Percentiles rank a stretch among this genome's conserved stretches.
These are phyloP conservation scores for Amaranthus palmeri DNA, from an alignment of 148 eudicot species.

Conservation along the genomic window DNA sequence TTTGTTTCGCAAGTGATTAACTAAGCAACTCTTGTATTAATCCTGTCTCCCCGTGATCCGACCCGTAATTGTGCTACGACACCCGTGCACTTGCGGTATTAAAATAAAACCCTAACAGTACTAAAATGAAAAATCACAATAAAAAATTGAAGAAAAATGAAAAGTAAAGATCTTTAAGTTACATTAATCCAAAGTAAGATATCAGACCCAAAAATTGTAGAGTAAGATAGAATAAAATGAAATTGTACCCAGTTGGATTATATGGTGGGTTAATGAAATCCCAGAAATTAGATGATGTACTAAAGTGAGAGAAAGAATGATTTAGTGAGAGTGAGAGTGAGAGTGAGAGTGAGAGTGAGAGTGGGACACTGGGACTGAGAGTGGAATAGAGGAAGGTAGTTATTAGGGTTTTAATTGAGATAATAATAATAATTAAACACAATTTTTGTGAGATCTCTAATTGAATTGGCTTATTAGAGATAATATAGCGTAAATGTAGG, in stretches of 20 bases:
- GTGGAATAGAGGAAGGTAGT: constrained; percentile 29
- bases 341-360: constrained; percentile 14
- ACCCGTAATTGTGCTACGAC: no score
- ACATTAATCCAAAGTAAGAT: constrained; percentile 45
- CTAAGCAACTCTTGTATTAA: no score
- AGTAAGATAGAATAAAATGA: not conserved
- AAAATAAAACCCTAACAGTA: no score
- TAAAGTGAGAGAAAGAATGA: not conserved
- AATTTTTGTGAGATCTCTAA: no score
- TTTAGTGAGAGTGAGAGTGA: constrained; percentile 8
- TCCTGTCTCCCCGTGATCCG: no score
- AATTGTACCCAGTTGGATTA: not conserved
- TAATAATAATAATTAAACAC: constrained; percentile 22
- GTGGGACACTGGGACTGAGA: constrained; percentile 28
- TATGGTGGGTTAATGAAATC: not conserved
- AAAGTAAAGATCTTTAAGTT: constrained; percentile 52
- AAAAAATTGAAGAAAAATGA: not conserved
- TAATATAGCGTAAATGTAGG: no score
- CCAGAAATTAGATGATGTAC: constrained; percentile 8
- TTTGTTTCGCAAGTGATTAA: no score
- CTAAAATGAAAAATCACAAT: constrained; percentile 2
- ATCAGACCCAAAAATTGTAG: constrained; percentile 24
- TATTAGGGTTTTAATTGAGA: constrained; percentile 37
- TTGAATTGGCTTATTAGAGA: no score
- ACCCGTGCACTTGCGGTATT: no score